phyloP scores from a whole-genome alignment of 2,329 filamentous ascomycete genomes.

The Sordariomycetes sp. region DNA sequence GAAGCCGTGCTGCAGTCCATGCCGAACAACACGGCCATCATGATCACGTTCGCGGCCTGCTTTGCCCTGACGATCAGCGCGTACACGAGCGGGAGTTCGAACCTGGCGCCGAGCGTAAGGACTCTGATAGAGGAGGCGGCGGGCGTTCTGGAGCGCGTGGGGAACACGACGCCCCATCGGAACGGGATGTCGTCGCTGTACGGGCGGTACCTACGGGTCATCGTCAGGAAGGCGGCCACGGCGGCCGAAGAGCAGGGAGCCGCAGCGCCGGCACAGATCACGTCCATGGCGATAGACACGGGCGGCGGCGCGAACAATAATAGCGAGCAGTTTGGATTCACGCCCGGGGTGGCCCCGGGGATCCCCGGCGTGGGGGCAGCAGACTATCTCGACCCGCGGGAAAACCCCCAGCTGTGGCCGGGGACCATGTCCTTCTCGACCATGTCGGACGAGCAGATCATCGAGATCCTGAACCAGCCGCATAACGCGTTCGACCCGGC shows the following conservation, averaged over 20 bases:
- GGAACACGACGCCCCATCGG: slow-evolving; percentile 52
- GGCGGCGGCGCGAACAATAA: slow-evolving; percentile 2
- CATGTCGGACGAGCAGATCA: slow-evolving; percentile 61
- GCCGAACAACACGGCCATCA: slow-evolving; percentile 70
- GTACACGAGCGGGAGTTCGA: slow-evolving; percentile 44
- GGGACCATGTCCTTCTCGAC: slow-evolving; percentile 47
- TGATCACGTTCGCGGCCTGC: slow-evolving; percentile 67
- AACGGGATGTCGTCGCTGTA: slow-evolving; percentile 52
- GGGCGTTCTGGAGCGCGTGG: slow-evolving; percentile 58
- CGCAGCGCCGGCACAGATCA: neutral
- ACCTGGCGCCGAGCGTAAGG: slow-evolving; percentile 51
- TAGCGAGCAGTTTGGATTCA: slow-evolving; percentile 8
- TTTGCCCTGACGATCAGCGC: slow-evolving; percentile 56
- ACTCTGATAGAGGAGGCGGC: slow-evolving; percentile 59
- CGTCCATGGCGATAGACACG: slow-evolving; percentile 1
- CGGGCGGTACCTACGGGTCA: slow-evolving; percentile 31
- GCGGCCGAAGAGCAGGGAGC: slow-evolving; percentile 7
- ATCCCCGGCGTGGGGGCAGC: neutral
- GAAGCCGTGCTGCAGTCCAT: slow-evolving; percentile 61
- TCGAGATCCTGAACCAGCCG: slow-evolving; percentile 53
- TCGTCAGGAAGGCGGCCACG: slow-evolving; percentile 26
- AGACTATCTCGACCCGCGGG: neutral
- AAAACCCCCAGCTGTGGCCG: neutral
- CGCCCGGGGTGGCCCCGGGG: slow-evolving; percentile 32
- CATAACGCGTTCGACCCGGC: slow-evolving; percentile 46